These are phyloP conservation scores for Closterium sp. DNA, from an alignment of 139 green algal species.

Conservation along the genomic window DNA sequence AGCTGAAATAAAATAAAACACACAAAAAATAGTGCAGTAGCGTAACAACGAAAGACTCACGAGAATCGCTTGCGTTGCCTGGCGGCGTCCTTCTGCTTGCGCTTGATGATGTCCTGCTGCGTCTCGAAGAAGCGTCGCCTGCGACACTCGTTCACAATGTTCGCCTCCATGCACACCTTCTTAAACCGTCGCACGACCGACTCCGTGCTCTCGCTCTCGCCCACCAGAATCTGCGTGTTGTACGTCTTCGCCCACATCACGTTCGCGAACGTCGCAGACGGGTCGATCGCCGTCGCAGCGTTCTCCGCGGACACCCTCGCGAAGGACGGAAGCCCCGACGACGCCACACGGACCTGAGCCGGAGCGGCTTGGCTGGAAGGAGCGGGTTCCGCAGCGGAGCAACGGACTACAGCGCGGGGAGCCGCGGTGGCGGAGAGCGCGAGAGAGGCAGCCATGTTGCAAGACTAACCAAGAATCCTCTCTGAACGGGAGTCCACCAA, in stretches of 20 bases:
- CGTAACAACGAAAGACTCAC: neutral
- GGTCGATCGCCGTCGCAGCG: slow-evolving; percentile 4
- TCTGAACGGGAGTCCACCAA: neutral
- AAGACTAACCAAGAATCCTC: neutral
- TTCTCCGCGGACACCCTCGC: neutral
- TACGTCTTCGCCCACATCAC: slow-evolving; percentile 27
- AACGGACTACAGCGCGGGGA: neutral
- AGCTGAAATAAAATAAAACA: neutral
- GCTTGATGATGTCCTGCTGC: slow-evolving; percentile 55
- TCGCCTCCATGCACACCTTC: slow-evolving; percentile 29
- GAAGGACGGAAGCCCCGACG: neutral
- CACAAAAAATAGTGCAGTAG: neutral
- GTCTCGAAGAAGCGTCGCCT: slow-evolving; percentile 53
- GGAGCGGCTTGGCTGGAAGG: neutral
- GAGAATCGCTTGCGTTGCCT: slow-evolving; percentile 9
- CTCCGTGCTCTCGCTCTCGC: slow-evolving; percentile 51
- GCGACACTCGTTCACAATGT: slow-evolving; percentile 45
- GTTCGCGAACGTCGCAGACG: slow-evolving; percentile 23
- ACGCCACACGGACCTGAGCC: neutral
- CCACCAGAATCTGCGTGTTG: slow-evolving; percentile 48
- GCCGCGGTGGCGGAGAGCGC: neutral
- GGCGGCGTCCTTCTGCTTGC: slow-evolving; percentile 52
- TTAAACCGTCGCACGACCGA: slow-evolving; percentile 48
- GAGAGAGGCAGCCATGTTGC: neutral
- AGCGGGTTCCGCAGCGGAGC: neutral